These are phyloP conservation scores for Arthrobotrys sphaeroides DNA, from an alignment of 2,329 filamentous ascomycete species.

Conservation along the genomic window DNA sequence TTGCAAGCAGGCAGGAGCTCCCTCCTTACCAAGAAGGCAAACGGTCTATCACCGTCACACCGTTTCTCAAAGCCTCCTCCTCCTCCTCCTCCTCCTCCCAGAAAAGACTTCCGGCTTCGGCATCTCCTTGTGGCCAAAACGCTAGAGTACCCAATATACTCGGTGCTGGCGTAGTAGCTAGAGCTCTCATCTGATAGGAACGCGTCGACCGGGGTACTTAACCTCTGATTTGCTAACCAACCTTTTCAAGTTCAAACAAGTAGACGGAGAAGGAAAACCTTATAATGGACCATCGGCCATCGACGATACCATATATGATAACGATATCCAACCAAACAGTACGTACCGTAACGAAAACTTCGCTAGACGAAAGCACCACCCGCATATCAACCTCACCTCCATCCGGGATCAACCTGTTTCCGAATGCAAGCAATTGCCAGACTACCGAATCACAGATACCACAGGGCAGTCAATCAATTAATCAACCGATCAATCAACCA, in stretches of 20 bases:
- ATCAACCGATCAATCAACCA: too few relatives aligned
- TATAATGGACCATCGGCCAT: not conserved
- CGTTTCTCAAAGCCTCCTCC: too few relatives aligned
- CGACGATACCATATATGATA: not conserved
- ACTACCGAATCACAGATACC: not conserved
- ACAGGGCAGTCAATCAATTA: not conserved
- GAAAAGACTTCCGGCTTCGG: too few relatives aligned
- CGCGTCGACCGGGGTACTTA: conserved; percentile 6
- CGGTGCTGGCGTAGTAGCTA: too few relatives aligned
- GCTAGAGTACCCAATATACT: too few relatives aligned
- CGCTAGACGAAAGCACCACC: too few relatives aligned
- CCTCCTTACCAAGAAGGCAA: too few relatives aligned
- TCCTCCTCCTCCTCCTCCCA: too few relatives aligned
- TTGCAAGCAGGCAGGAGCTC: too few relatives aligned
- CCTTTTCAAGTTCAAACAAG: not conserved
- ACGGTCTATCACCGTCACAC: not conserved
- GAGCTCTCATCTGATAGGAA: not conserved
- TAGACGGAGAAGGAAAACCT: not conserved
- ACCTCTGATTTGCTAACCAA: not conserved
- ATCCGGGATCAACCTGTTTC: conserved; percentile 5
- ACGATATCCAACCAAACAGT: not conserved
- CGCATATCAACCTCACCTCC: not conserved
- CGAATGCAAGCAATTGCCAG: not conserved
- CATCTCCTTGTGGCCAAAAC: not conserved
- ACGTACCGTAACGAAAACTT: not conserved